Conservation (phyloP, 2,329 filamentous ascomycete species). For the Triangularia setosa region DNA sequence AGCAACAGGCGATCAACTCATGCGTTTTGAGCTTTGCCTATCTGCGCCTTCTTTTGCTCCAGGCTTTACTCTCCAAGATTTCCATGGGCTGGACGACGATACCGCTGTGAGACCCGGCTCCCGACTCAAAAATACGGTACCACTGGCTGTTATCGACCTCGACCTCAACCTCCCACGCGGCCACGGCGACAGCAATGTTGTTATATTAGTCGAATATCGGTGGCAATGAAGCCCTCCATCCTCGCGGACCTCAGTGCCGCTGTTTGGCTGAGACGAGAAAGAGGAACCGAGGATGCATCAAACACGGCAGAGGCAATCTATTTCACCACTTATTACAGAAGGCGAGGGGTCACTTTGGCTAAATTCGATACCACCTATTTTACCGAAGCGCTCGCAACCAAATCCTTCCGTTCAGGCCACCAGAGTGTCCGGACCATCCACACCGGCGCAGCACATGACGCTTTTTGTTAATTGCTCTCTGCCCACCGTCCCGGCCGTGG, state of each 20-base stretch:
- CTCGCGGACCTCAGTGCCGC: conserved; percentile 9
- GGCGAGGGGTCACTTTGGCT: conserved; percentile 27
- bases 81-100: background rate
- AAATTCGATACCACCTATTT: conserved; percentile 27
- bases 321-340: conserved; percentile 22
- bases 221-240: conserved; percentile 11
- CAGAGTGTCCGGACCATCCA: conserved; percentile 18
- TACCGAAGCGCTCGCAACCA: conserved; percentile 23
- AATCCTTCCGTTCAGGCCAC: conserved; percentile 15
- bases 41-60: too few species aligned
- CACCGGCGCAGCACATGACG: conserved; percentile 22
- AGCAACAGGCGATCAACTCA: background rate
- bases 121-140: background rate
- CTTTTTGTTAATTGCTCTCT: conserved; percentile 9
- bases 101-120: background rate
- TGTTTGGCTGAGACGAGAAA: conserved; percentile 14
- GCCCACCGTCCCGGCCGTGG: background rate
- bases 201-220: conserved; percentile 22
- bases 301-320: conserved; percentile 30
- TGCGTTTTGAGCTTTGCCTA: background rate
- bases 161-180: background rate
- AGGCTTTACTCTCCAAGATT: background rate
- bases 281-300: conserved; percentile 22
- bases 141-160: conserved; percentile 1
- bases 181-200: conserved; percentile 6